Evolutionary conservation across 495 filamentous ascomycete genomes (phyloP).

Genomic region (Melanomma pulvis-pyrius): DNA sequence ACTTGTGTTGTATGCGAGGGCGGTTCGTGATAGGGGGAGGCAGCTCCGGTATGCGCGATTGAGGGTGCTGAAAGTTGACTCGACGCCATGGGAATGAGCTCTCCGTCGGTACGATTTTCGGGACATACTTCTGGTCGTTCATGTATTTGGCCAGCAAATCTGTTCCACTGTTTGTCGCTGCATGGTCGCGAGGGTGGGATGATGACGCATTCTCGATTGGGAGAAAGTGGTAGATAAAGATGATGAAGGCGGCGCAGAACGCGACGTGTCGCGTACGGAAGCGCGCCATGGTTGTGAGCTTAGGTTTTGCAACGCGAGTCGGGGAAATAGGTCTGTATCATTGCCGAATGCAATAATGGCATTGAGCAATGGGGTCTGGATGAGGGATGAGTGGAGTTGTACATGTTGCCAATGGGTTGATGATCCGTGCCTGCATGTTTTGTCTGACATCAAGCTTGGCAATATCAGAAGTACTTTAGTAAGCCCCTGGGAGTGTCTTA

Average conservation of each 20-base stretch:
- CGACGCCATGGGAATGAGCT: slow-evolving; percentile 25
- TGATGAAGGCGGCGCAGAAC: slow-evolving; percentile 13
- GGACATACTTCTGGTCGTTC: slow-evolving; percentile 21
- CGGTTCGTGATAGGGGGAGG: slow-evolving; percentile 12
- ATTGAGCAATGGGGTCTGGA: neutral
- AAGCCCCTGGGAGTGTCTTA: no score
- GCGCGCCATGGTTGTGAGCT: slow-evolving; percentile 21
- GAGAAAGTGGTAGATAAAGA: slow-evolving; percentile 21
- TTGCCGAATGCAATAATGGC: neutral
- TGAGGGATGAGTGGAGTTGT: neutral
- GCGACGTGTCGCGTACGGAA: slow-evolving; percentile 15
- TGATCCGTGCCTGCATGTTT: neutral
- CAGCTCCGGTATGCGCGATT: slow-evolving; percentile 7
- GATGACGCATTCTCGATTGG: slow-evolving; percentile 8
- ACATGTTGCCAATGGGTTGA: neutral
- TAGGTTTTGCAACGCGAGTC: slow-evolving; percentile 5
- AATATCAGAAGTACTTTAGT: no score
- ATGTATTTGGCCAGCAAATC: slow-evolving; percentile 16
- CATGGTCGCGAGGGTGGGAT: neutral
- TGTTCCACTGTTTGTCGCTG: neutral
- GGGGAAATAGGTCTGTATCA: neutral
- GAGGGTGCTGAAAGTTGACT: slow-evolving; percentile 25
- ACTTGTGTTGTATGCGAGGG: slow-evolving; percentile 37
- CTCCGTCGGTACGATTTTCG: slow-evolving; percentile 10
- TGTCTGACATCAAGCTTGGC: neutral